Conservation (phyloP, 208 protist species). For the Wallacemonas sp. region DNA sequence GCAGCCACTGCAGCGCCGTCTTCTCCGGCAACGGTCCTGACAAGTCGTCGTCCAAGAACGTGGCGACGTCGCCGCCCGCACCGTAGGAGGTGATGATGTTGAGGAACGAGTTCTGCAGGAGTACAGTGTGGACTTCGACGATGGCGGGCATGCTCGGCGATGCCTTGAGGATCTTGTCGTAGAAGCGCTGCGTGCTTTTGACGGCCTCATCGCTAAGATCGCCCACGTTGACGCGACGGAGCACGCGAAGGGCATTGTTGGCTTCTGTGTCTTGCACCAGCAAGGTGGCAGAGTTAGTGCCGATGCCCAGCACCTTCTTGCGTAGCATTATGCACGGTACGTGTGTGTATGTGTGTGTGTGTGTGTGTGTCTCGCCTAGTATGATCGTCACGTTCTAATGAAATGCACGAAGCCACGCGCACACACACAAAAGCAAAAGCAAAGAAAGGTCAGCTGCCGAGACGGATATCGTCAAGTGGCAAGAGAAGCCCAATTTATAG, state of each 20-base stretch:
- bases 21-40: constrained; percentile 38
- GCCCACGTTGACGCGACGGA: constrained; percentile 66
- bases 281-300: constrained; percentile 66
- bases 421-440: too few species aligned
- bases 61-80: constrained; percentile 48
- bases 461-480: too few species aligned
- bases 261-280: constrained; percentile 77
- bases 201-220: constrained; percentile 44
- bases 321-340: constrained; percentile 86
- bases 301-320: constrained; percentile 78
- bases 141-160: constrained; percentile 33
- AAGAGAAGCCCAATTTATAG: too few species aligned
- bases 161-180: constrained; percentile 31
- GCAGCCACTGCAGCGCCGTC: constrained; percentile 52
- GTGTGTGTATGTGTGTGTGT: too few species aligned
- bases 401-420: too few species aligned
- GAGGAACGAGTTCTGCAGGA: constrained; percentile 67
- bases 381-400: too few species aligned
- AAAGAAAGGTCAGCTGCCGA: too few species aligned
- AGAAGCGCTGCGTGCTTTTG: constrained; percentile 33
- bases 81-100: constrained; percentile 69
- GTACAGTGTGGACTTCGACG: constrained; percentile 52
- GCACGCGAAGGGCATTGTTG: constrained; percentile 52
- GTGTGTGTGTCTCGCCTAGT: too few species aligned
- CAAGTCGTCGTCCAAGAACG: constrained; percentile 59